These are phyloP conservation scores for Oryza officinalis DNA, from an alignment of 176 grass and related monocot species.

Conservation along the genomic window DNA sequence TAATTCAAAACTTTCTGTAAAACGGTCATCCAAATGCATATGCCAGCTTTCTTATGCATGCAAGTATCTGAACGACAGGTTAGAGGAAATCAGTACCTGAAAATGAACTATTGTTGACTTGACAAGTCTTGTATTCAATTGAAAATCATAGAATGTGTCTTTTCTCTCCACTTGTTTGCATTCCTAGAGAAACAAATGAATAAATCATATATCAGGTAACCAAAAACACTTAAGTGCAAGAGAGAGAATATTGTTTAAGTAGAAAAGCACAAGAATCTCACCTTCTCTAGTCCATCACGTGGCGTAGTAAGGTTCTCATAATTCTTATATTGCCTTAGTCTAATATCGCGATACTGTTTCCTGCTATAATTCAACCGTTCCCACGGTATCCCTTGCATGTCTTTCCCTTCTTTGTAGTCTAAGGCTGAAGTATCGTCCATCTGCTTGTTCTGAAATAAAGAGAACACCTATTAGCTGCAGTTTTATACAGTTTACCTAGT, in stretches of 20 bases:
- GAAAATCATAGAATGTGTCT: constrained; percentile 77
- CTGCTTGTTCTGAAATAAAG: constrained; percentile 12
- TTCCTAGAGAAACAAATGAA: constrained; percentile 41
- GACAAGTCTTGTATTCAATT: constrained; percentile 74
- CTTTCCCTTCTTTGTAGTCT: constrained; percentile 43
- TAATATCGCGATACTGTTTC: constrained; percentile 57
- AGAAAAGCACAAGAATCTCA: background rate
- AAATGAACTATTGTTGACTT: constrained; percentile 92
- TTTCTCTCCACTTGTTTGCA: constrained; percentile 45
- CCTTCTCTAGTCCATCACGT: constrained; percentile 1
- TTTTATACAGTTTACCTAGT: background rate
- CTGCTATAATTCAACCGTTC: constrained; percentile 52
- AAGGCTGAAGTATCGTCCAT: constrained; percentile 32
- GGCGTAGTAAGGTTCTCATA: constrained; percentile 45
- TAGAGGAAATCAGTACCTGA: constrained; percentile 61
- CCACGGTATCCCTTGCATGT: constrained; percentile 74
- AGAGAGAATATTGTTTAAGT: background rate
- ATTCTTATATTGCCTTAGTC: constrained; percentile 60
- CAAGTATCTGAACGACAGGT: background rate
- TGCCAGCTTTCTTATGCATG: background rate
- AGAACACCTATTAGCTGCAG: background rate
- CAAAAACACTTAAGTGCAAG: background rate
- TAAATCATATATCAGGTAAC: background rate
- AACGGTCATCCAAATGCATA: background rate
- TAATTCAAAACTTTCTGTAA: background rate